These are phyloP conservation scores for Nyssa sinensis DNA, from an alignment of 148 eudicot genomes.

Conservation along the genomic window DNA sequence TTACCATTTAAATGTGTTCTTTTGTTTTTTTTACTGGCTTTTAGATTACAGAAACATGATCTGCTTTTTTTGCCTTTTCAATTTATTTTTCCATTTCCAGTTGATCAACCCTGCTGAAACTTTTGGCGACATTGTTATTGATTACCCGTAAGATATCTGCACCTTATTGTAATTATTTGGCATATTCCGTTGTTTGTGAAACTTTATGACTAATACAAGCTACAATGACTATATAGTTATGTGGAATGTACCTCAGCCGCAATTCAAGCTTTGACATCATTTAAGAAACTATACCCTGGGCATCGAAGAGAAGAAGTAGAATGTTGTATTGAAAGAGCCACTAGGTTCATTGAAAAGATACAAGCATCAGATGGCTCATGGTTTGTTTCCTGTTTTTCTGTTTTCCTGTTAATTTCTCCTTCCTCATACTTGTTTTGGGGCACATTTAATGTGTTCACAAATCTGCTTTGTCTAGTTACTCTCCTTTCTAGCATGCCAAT, in stretches of 20 bases:
- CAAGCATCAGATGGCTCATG: conserved; percentile 95
- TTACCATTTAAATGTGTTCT: conserved; percentile 8
- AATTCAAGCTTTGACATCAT: conserved; percentile 77
- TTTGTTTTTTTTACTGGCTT: conserved; percentile 4
- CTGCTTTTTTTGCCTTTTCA: background rate
- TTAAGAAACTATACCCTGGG: conserved; percentile 74
- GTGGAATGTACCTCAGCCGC: conserved; percentile 98
- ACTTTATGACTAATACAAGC: conserved; percentile 1
- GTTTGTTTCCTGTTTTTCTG: too few relatives aligned
- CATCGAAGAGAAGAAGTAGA: conserved; percentile 80
- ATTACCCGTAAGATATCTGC: conserved; percentile 81
- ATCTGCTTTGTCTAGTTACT: background rate
- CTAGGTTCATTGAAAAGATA: conserved; percentile 62
- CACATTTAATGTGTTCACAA: background rate
- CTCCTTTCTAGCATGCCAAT: background rate
- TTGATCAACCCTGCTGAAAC: conserved; percentile 95
- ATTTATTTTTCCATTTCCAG: conserved; percentile 41
- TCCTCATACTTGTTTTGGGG: background rate
- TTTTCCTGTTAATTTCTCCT: conserved; percentile 9
- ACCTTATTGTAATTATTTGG: conserved; percentile 9
- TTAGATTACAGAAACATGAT: background rate
- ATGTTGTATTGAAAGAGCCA: conserved; percentile 60
- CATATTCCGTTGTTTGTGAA: background rate
- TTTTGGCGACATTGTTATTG: conserved; percentile 97
- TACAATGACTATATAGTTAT: conserved; percentile 47